A percentile compares a stretch with the other conserved stretches of the same genome.
These are phyloP conservation scores for Glonium stellatum DNA, from an alignment of 495 filamentous ascomycete genomes.

Conservation along the genomic window DNA sequence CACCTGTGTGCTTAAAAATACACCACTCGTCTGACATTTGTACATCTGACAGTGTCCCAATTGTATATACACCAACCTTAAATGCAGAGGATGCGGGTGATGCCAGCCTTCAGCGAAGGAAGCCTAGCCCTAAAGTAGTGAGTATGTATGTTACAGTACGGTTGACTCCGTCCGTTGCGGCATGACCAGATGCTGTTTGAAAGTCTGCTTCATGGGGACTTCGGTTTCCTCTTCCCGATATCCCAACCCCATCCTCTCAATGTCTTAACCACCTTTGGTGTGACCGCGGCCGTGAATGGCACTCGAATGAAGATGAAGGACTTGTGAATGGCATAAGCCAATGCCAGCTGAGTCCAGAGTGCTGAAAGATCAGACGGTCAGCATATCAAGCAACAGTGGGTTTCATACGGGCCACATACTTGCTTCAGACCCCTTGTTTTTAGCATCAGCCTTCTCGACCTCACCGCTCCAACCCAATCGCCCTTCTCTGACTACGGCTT, in stretches of 20 bases:
- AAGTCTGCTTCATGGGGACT: slow-evolving; percentile 19
- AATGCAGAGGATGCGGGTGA: background rate
- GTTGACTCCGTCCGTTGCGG: no score
- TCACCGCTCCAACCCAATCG: slow-evolving; percentile 10
- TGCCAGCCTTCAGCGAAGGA: background rate
- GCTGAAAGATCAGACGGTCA: slow-evolving; percentile 38
- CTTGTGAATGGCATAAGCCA: slow-evolving; percentile 97
- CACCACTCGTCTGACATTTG: no score
- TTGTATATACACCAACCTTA: background rate
- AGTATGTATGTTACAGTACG: no score
- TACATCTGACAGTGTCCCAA: background rate
- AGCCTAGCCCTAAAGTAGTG: background rate
- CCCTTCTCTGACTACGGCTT: slow-evolving; percentile 17
- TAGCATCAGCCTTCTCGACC: slow-evolving; percentile 34
- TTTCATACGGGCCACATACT: slow-evolving; percentile 41
- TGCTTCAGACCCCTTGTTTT: slow-evolving; percentile 42
- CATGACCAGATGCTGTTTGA: background rate
- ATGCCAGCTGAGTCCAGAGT: slow-evolving; percentile 80
- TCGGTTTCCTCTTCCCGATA: slow-evolving; percentile 57
- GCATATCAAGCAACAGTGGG: background rate
- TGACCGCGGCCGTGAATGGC: slow-evolving; percentile 79
- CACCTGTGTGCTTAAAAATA: no score
- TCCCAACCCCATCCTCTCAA: slow-evolving; percentile 79
- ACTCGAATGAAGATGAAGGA: slow-evolving; percentile 93
- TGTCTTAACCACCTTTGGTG: slow-evolving; percentile 79